phyloP scores from a whole-genome alignment of 2,329 filamentous ascomycete species.

The Beauveria rudraprayagi region DNA sequence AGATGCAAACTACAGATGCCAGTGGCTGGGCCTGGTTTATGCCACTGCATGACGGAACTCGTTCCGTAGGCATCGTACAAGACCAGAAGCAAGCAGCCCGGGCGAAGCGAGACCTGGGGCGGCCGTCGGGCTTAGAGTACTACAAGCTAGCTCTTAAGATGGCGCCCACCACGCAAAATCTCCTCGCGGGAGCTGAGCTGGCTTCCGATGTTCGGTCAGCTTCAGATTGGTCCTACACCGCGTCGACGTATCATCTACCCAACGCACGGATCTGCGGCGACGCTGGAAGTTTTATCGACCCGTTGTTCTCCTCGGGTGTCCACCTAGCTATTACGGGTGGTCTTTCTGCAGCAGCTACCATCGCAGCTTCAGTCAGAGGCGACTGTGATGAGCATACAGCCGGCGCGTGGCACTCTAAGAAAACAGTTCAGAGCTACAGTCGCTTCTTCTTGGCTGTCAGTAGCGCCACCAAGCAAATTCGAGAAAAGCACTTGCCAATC shows the following conservation, averaged over 20 bases:
- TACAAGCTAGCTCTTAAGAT: conserved; percentile 27
- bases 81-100: conserved; percentile 28
- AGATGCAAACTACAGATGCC: conserved; percentile 22
- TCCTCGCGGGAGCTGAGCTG: conserved; percentile 27
- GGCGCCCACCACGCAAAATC: conserved; percentile 20
- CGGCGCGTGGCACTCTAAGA: conserved; percentile 34
- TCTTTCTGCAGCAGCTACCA: conserved; percentile 37
- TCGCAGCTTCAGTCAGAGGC: conserved; percentile 30
- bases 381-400: conserved; percentile 30
- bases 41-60: conserved; percentile 38
- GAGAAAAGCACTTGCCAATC: conserved; percentile 27
- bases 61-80: conserved; percentile 35
- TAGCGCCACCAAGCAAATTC: conserved; percentile 20
- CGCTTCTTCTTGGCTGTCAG: conserved; percentile 37
- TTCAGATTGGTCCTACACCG: conserved; percentile 41
- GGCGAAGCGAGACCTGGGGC: conserved; percentile 25
- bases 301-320: conserved; percentile 39
- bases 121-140: conserved; percentile 20
- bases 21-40: conserved; percentile 45
- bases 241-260: conserved; percentile 32
- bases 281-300: conserved; percentile 42
- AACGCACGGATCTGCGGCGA: conserved; percentile 35
- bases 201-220: conserved; percentile 33
- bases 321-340: conserved; percentile 36
- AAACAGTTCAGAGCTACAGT: conserved; percentile 37